phyloP scores from a whole-genome alignment of 495 filamentous ascomycete genomes.

The Penicillium ochrochloron region DNA sequence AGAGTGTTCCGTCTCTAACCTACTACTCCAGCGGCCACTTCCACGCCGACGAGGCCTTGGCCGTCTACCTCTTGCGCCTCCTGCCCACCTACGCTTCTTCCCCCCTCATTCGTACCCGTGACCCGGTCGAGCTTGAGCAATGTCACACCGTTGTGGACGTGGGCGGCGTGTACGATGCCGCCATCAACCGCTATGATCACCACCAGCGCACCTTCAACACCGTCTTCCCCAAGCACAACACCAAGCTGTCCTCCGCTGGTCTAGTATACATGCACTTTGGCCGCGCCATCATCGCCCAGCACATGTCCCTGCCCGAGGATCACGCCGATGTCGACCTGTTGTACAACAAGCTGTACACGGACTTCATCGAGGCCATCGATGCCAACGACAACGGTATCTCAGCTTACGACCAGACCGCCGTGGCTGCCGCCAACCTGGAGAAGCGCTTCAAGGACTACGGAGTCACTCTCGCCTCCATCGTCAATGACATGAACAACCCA shows the following conservation, averaged over 20 bases:
- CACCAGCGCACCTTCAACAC: constrained; percentile 91
- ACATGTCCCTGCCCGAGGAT: constrained; percentile 63
- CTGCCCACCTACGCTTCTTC: constrained; percentile 79
- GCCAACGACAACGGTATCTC: constrained; percentile 96
- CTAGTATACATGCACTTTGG: constrained; percentile 97
- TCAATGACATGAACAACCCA: constrained; percentile 77
- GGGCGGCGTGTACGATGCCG: constrained; percentile 82
- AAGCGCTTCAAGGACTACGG: constrained; percentile 81
- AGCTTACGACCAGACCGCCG: constrained; percentile 68
- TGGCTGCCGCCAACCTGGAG: constrained; percentile 67
- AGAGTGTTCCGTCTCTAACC: neutral
- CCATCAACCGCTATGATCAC: constrained; percentile 85
- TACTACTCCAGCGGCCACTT: constrained; percentile 69
- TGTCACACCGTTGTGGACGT: constrained; percentile 98
- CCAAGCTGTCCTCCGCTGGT: constrained; percentile 91
- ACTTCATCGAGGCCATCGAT: constrained; percentile 94
- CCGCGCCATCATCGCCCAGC: constrained; percentile 73
- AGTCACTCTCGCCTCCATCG: constrained; percentile 80
- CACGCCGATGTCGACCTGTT: constrained; percentile 71
- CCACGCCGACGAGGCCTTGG: constrained; percentile 98
- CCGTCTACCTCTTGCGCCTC: constrained; percentile 91
- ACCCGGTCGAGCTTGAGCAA: constrained; percentile 72
- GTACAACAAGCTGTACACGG: constrained; percentile 87
- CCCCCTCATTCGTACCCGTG: constrained; percentile 82
- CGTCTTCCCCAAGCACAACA: constrained; percentile 74